A percentile compares a stretch with the other conserved stretches of the same genome.
Conservation (phyloP, 257 asterid species). For the Solanum pennellii region DNA sequence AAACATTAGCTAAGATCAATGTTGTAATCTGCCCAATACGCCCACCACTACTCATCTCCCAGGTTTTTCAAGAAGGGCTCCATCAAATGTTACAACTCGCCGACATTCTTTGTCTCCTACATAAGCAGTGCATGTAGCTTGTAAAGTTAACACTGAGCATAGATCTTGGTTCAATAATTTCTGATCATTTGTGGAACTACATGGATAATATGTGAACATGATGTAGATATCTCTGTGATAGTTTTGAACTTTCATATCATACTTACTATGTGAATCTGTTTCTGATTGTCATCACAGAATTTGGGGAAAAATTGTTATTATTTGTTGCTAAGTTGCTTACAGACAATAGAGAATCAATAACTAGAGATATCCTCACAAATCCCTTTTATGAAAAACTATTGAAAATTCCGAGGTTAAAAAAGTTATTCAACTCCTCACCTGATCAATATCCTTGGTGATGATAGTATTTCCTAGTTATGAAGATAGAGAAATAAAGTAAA, state of each 20-base stretch:
- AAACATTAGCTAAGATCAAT: conserved; percentile 65
- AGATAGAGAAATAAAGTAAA: no score
- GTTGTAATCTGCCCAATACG: conserved; percentile 83
- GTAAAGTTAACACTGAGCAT: not conserved
- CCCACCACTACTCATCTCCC: conserved; percentile 96
- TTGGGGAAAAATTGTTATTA: not conserved
- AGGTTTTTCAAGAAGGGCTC: conserved; percentile 76
- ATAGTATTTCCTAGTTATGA: conserved; percentile 40
- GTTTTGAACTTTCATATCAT: not conserved
- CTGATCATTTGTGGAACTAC: not conserved
- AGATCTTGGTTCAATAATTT: not conserved
- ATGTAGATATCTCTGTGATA: not conserved
- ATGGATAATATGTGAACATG: not conserved
- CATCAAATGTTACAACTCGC: conserved; percentile 87
- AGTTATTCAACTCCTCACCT: conserved; percentile 28
- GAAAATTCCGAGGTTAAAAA: not conserved
- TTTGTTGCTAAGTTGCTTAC: not conserved
- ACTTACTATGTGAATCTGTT: not conserved
- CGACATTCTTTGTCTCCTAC: conserved; percentile 53
- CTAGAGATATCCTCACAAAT: not conserved
- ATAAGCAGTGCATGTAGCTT: conserved; percentile 81
- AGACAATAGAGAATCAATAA: not conserved
- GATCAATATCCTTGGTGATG: conserved; percentile 67
- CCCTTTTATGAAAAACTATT: not conserved
- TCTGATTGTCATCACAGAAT: not conserved